A percentile compares a stretch with the other conserved stretches of the same genome.
phyloP scores from a whole-genome alignment of 495 filamentous ascomycete species.

The Penicillium chermesinum region DNA sequence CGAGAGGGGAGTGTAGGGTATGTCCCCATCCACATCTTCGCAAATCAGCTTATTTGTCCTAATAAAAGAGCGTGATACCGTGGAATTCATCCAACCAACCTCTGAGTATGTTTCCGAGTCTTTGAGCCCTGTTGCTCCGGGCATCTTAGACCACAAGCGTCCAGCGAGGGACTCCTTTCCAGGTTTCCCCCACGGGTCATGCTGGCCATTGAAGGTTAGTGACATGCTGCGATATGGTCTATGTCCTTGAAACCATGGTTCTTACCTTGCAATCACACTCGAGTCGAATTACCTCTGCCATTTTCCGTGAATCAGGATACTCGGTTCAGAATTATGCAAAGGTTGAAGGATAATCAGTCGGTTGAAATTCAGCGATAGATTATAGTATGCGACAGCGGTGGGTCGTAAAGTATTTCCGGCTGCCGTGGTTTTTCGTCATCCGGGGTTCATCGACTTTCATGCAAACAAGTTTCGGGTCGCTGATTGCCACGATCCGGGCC shows the following conservation, averaged over 20 bases:
- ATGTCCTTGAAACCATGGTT: not conserved
- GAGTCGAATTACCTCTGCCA: slow-evolving; percentile 9
- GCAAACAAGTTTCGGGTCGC: not conserved
- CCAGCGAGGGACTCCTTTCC: slow-evolving; percentile 39
- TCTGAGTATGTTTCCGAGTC: slow-evolving; percentile 39
- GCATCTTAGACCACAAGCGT: slow-evolving; percentile 33
- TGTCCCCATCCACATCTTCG: slow-evolving; percentile 76
- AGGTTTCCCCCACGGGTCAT: slow-evolving; percentile 43
- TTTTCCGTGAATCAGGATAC: not conserved
- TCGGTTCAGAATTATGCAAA: too few species aligned
- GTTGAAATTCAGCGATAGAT: not conserved
- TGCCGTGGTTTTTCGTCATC: not conserved
- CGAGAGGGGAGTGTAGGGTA: slow-evolving; percentile 65
- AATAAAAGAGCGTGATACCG: not conserved
- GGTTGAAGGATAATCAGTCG: not conserved
- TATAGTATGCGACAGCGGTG: too few species aligned
- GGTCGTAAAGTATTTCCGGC: not conserved
- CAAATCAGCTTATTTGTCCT: not conserved
- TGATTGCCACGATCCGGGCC: not conserved
- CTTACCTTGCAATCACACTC: slow-evolving; percentile 14
- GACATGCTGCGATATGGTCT: not conserved
- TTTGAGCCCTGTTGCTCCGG: slow-evolving; percentile 29
- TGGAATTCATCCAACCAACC: slow-evolving; percentile 7
- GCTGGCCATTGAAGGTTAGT: slow-evolving; percentile 15
- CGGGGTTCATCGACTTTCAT: not conserved